These are phyloP conservation scores for Bondarzewia mesenterica DNA, from an alignment of 1,284 basidiomycete species.

Conservation along the genomic window DNA sequence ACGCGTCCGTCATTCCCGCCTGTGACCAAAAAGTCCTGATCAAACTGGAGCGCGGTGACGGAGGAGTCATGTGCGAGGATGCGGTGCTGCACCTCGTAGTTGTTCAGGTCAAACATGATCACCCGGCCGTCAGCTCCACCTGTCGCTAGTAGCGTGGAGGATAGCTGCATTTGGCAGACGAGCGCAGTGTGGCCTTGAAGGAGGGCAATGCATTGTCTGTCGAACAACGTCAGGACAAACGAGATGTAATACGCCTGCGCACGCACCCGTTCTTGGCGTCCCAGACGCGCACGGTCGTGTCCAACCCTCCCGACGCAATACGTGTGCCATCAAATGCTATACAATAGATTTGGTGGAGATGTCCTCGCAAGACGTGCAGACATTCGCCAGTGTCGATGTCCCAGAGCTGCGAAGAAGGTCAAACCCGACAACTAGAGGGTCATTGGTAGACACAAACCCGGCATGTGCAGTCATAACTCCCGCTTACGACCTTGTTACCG, in stretches of 20 bases:
- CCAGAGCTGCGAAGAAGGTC: constrained; percentile 61
- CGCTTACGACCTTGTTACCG: constrained; percentile 77
- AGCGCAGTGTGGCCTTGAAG: constrained; percentile 92
- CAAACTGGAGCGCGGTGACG: constrained; percentile 87
- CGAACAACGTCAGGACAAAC: constrained; percentile 2
- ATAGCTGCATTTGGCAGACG: constrained; percentile 89
- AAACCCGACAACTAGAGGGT: neutral
- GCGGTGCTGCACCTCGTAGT: constrained; percentile 33
- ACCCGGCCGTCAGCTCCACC: constrained; percentile 93
- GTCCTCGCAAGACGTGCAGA: constrained; percentile 79
- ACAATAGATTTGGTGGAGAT: constrained; percentile 89
- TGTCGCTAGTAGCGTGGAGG: constrained; percentile 69
- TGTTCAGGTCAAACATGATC: constrained; percentile 75
- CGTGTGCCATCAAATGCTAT: constrained; percentile 87
- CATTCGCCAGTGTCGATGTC: constrained; percentile 81
- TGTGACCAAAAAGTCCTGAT: constrained; percentile 71
- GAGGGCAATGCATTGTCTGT: constrained; percentile 79
- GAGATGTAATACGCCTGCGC: neutral
- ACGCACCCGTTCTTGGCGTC: constrained; percentile 70
- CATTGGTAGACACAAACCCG: constrained; percentile 55
- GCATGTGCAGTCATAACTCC: constrained; percentile 84
- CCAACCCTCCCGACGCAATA: constrained; percentile 84
- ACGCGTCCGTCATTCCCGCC: constrained; percentile 91
- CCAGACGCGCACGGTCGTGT: constrained; percentile 90
- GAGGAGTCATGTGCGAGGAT: constrained; percentile 84